Percentiles rank a stretch among this genome's conserved stretches.
Conservation (phyloP, 73 alveolate genomes). For the Stentor coeruleus region DNA sequence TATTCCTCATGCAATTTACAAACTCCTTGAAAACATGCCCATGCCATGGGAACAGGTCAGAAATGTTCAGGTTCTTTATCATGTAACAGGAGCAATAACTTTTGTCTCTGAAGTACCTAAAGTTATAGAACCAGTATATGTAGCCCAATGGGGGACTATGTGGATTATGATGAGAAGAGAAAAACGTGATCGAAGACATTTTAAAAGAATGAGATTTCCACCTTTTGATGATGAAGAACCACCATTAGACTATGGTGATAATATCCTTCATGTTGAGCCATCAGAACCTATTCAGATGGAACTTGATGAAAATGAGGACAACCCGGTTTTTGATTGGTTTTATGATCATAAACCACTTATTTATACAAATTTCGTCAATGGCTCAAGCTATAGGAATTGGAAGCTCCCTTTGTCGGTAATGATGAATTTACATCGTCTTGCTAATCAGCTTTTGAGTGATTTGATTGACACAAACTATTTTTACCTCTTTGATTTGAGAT, state of each 20-base stretch:
- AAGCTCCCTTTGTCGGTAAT: constrained; percentile 85
- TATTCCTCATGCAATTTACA: constrained; percentile 99
- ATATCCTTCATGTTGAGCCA: constrained; percentile 97
- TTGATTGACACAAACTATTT: constrained; percentile 88
- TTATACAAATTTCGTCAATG: constrained; percentile 88
- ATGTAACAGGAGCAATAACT: constrained; percentile 99
- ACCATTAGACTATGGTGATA: constrained; percentile 99
- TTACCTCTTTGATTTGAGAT: constrained; percentile 93
- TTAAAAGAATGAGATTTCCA: constrained; percentile 99
- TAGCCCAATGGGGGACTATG: constrained; percentile 99
- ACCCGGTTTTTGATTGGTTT: constrained; percentile 98
- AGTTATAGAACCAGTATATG: constrained; percentile 99
- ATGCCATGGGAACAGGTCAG: constrained; percentile 99
- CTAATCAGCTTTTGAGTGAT: constrained; percentile 96
- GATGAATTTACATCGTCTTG: constrained; percentile 94
- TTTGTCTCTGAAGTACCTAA: constrained; percentile 98
- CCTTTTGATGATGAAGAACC: constrained; percentile 99
- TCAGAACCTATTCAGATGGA: constrained; percentile 99
- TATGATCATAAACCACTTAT: constrained; percentile 94
- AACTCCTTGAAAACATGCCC: constrained; percentile 98
- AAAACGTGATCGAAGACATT: constrained; percentile 99
- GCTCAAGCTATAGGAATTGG: constrained; percentile 97
- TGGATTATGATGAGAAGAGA: constrained; percentile 99
- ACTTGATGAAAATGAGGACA: constrained; percentile 98
- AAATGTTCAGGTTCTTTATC: constrained; percentile 94